A percentile compares a stretch with the other conserved stretches of the same genome.
Evolutionary conservation across 1,139 yeast species (phyloP).

Genomic region (Blastobotrys ciferrii): DNA sequence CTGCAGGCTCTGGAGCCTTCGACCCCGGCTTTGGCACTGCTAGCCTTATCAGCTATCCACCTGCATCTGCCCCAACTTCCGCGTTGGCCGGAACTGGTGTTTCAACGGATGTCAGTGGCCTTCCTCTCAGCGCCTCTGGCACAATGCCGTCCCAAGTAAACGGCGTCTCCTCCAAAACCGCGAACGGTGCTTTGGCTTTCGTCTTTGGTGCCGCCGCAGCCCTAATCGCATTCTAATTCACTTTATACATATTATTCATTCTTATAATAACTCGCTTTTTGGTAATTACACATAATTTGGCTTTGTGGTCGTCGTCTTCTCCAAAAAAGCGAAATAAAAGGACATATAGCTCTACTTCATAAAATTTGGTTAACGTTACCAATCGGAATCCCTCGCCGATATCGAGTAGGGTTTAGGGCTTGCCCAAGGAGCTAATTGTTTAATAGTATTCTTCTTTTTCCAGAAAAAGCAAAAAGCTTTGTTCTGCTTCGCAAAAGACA

Average conservation of each 20-base stretch:
- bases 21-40: constrained; percentile 5
- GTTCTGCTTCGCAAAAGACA: too few relatives aligned
- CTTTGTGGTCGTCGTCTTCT: too few relatives aligned
- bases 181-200: constrained; percentile 4
- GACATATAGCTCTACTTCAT: too few relatives aligned
- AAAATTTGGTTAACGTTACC: too few relatives aligned
- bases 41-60: neutral
- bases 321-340: too few relatives aligned
- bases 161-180: constrained; percentile 1
- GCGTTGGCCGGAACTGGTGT: neutral
- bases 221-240: constrained; percentile 7
- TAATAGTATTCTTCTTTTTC: too few relatives aligned
- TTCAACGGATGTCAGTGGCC: neutral
- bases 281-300: too few relatives aligned
- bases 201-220: constrained; percentile 14
- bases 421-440: too few relatives aligned
- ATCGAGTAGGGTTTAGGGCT: too few relatives aligned
- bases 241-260: neutral
- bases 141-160: constrained; percentile 8
- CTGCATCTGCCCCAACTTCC: neutral
- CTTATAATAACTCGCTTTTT: constrained; percentile 1
- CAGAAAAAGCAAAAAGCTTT: too few relatives aligned
- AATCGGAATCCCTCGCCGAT: too few relatives aligned
- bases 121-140: neutral
- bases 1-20: constrained; percentile 2